Evolutionary conservation across 164 flowering plant species (phyloP).

Genomic region (Vitis rotundifolia): DNA sequence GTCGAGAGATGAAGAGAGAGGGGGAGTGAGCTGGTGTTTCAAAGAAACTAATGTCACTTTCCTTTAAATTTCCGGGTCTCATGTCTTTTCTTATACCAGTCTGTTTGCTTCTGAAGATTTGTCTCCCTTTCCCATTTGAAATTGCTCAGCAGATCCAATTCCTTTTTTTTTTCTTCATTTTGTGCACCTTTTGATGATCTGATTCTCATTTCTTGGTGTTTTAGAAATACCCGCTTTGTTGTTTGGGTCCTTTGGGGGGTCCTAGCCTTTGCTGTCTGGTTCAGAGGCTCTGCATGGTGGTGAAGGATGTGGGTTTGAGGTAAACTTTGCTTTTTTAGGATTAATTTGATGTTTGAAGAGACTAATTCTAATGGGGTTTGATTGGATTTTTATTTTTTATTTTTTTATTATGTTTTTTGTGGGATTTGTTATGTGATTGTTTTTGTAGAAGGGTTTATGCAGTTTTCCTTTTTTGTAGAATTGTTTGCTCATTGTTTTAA

Average conservation of each 20-base stretch:
- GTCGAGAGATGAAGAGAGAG: too few species aligned
- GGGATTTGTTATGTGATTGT: too few species aligned
- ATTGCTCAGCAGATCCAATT: slow-evolving; percentile 32
- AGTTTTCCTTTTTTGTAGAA: too few species aligned
- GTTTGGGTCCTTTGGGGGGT: neutral
- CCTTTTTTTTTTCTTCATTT: neutral
- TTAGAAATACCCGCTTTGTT: slow-evolving; percentile 10
- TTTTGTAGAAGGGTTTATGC: too few species aligned
- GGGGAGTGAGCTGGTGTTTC: too few species aligned
- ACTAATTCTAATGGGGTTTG: too few species aligned
- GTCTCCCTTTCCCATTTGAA: slow-evolving; percentile 4
- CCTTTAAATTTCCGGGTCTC: slow-evolving; percentile 12
- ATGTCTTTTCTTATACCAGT: slow-evolving; percentile 27
- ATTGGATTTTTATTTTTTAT: too few species aligned
- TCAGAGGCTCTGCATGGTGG: neutral
- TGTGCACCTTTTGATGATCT: too few species aligned
- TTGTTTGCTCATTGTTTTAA: too few species aligned
- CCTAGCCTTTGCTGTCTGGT: neutral
- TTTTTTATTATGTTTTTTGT: too few species aligned
- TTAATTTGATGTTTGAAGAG: neutral
- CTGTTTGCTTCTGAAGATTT: slow-evolving; percentile 18
- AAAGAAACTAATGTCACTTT: too few species aligned
- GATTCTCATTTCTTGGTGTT: slow-evolving; percentile 4
- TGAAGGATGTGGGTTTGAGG: too few species aligned
- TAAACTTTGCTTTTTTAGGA: neutral